Conservation (phyloP, 345 rosid genomes). For the Dimocarpus longan region DNA sequence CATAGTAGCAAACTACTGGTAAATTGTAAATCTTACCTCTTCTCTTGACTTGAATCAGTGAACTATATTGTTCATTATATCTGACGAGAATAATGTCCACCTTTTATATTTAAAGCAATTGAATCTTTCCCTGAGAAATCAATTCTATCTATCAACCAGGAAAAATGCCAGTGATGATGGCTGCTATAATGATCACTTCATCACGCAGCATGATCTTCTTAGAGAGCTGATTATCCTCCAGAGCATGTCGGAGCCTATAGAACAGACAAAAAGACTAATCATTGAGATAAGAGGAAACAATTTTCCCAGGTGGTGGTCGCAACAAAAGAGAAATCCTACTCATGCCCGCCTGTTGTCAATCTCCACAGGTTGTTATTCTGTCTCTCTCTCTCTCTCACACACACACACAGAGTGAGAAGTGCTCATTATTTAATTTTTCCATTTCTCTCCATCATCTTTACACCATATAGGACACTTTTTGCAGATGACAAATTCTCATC, state of each 20-base stretch:
- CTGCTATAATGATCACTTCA: constrained; percentile 35
- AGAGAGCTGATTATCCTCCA: constrained; percentile 47
- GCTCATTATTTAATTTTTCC: not conserved
- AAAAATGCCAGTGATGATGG: constrained; percentile 37
- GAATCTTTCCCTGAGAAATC: not conserved
- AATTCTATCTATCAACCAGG: constrained; percentile 36
- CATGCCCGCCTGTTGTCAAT: constrained; percentile 46
- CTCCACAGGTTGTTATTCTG: constrained; percentile 44
- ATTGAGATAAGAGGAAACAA: constrained; percentile 35
- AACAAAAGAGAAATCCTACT: constrained; percentile 23
- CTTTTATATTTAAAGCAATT: not conserved
- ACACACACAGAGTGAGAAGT: too few relatives aligned
- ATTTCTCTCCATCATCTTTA: not conserved
- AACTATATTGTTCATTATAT: too few relatives aligned
- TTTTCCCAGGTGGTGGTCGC: constrained; percentile 51
- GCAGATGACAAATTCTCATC: constrained; percentile 58
- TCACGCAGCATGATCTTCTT: constrained; percentile 49
- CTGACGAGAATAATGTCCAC: not conserved
- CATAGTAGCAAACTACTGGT: too few relatives aligned
- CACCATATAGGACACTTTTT: not conserved
- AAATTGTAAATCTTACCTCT: not conserved
- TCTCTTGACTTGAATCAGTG: not conserved
- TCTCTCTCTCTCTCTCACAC: not conserved
- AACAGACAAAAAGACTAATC: constrained; percentile 38
- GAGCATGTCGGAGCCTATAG: constrained; percentile 23